A percentile compares a stretch with the other conserved stretches of the same genome.
These are phyloP conservation scores for Trametes meyenii DNA, from an alignment of 768 basidiomycete genomes.

Conservation along the genomic window DNA sequence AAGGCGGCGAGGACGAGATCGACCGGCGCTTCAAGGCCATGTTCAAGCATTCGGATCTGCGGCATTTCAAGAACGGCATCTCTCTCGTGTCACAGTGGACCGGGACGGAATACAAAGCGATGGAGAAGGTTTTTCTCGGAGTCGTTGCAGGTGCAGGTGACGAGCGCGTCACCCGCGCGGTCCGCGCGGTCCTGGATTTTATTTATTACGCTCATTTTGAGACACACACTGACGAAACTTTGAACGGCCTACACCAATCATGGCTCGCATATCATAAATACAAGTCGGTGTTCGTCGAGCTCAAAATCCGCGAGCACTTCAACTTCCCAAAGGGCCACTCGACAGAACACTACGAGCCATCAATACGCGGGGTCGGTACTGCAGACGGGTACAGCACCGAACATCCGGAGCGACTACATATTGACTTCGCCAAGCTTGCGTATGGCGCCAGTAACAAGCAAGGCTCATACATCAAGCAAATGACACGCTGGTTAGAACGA, in stretches of 20 bases:
- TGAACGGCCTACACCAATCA: constrained; percentile 19
- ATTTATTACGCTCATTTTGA: constrained; percentile 33
- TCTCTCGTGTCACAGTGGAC: constrained; percentile 45
- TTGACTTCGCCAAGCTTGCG: constrained; percentile 43
- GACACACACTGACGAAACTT: constrained; percentile 27
- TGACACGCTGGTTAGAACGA: constrained; percentile 42
- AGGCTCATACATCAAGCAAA: constrained; percentile 35
- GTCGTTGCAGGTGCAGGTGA: constrained; percentile 24
- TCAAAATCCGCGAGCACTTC: constrained; percentile 31
- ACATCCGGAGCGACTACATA: constrained; percentile 42
- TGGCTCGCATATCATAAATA: constrained; percentile 29
- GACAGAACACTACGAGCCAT: constrained; percentile 25
- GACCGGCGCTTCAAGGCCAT: constrained; percentile 40
- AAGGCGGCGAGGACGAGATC: constrained; percentile 34
- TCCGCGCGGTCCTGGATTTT: constrained; percentile 33
- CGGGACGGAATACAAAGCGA: constrained; percentile 42
- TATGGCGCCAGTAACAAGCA: constrained; percentile 32
- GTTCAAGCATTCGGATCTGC: constrained; percentile 36
- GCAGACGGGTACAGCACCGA: constrained; percentile 35
- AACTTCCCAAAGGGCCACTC: constrained; percentile 37
- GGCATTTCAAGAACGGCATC: constrained; percentile 47
- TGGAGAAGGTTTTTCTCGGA: constrained; percentile 34
- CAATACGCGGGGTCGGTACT: constrained; percentile 27
- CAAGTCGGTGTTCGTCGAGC: constrained; percentile 32
- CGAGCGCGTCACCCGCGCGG: constrained; percentile 24